Base-by-base conservation (phyloP, 257 asterid species). In the Solanum gandarillasii region DNA sequence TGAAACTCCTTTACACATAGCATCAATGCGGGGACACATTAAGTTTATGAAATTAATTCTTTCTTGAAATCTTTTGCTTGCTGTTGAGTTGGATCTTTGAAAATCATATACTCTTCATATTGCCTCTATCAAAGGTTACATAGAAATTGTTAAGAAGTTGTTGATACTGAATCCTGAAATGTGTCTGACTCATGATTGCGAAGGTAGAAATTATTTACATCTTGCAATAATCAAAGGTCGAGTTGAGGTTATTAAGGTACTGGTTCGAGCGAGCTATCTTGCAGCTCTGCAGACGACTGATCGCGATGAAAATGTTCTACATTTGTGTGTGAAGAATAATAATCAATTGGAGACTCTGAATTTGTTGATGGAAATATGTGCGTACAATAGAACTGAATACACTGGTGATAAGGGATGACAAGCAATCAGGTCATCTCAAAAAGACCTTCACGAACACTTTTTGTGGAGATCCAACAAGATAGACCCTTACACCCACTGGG, bases 1-100 rank as follows among this genome's bases (percentile, higher is more conserved):
- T 16, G 92, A 89, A 83, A 92, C 92, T 14, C 95, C 93, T 3
- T 90, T 92, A 23, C 95, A 91, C 84, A 58, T 92, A 58, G 92
- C 93, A 4, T 67, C 88, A n/a, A 83, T 89, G 84, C 90, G 87
- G 8, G 91, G 91, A 0, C 93, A 91, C 83, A 76, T 46, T 12
- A 82, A 48, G 1, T 87, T 88, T 55, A 86, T 82, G 6, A 32
- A 20, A 12, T 91, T 88, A 23, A 76, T 90, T 31, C 87, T 90
- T 1, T 73, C 35, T 31, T 86, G 27, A 5, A 91, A 86, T 82
- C 89, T 92, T 3, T 21, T 67, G 1, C 84, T 91, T 1, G 87
- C 90, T 10, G 46, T 18, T 12, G 91, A 92, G 83, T 72, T 90
- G 10, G 93, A 92, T 43, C 86, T 87, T 1, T 43, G 71, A 41